Conservation (phyloP, 306 rosid genomes). For the Citrullus mucosospermus region DNA sequence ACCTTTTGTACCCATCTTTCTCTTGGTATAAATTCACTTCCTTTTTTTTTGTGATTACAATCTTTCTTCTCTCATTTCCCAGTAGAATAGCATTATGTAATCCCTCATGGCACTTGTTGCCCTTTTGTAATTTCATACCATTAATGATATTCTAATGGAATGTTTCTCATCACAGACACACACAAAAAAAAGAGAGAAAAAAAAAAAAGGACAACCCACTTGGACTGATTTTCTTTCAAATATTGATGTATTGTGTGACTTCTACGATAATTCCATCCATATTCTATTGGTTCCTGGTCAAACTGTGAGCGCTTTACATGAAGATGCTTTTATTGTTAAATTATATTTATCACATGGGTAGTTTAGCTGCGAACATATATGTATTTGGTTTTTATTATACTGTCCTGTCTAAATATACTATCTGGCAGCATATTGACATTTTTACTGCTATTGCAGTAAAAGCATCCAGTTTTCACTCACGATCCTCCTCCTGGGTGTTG, state of each 20-base stretch:
- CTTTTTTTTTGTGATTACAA: no score
- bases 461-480: slow-evolving; percentile 66
- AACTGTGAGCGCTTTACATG: background rate
- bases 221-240: background rate
- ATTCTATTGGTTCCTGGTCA: background rate
- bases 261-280: background rate
- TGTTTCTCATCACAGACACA: no score
- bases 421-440: background rate
- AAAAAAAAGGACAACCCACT: background rate
- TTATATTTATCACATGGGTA: background rate
- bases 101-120: no score
- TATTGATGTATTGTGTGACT: background rate
- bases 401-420: background rate
- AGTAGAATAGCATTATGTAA: no score
- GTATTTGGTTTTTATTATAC: background rate
- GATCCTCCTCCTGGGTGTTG: slow-evolving; percentile 82
- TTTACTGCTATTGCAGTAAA: slow-evolving; percentile 40
- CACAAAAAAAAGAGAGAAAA: no score
- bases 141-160: no score
- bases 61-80: no score
- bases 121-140: no score
- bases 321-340: background rate
- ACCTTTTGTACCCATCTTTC: no score
- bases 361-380: background rate
- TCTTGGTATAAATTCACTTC: no score